These are phyloP conservation scores for Pseudomicrostroma phylloplanum DNA, from an alignment of 1,284 basidiomycete species.

Conservation along the genomic window DNA sequence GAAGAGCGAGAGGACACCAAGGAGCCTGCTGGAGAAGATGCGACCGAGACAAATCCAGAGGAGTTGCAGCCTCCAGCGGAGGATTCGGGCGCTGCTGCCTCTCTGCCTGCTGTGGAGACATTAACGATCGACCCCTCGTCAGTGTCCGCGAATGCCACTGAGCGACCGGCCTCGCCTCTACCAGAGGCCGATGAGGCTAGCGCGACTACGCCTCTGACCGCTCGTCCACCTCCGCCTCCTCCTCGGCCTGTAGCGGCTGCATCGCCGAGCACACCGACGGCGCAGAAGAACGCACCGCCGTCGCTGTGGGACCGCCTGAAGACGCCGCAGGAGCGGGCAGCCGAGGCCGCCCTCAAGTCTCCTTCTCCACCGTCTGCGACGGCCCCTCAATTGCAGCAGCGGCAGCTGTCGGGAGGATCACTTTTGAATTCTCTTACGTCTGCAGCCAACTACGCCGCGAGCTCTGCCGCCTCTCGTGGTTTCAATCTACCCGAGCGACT, in stretches of 20 bases:
- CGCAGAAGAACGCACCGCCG: not conserved
- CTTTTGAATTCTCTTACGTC: slow-evolving; percentile 1
- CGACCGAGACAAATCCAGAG: not conserved
- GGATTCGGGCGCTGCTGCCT: no score
- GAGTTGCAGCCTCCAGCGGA: no score
- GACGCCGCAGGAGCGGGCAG: not conserved
- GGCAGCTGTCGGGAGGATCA: not conserved
- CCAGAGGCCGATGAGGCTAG: no score
- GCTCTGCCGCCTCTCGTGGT: slow-evolving; percentile 4
- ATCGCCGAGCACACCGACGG: no score
- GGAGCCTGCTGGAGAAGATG: not conserved
- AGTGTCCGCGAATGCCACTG: no score
- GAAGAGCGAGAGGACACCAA: not conserved
- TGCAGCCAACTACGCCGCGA: slow-evolving; percentile 5
- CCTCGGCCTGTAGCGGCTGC: slow-evolving; percentile 1
- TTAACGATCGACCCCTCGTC: no score
- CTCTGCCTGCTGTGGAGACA: no score
- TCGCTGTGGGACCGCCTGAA: slow-evolving; percentile 6
- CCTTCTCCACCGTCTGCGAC: not conserved
- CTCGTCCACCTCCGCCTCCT: not conserved
- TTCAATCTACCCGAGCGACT: slow-evolving; percentile 1
- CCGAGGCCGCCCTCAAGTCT: not conserved
- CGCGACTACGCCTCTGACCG: not conserved
- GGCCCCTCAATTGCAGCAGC: slow-evolving; percentile 1
- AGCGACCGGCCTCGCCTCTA: no score